phyloP scores from a whole-genome alignment of 306 rosid species.

The Ormosia semicastrata region DNA sequence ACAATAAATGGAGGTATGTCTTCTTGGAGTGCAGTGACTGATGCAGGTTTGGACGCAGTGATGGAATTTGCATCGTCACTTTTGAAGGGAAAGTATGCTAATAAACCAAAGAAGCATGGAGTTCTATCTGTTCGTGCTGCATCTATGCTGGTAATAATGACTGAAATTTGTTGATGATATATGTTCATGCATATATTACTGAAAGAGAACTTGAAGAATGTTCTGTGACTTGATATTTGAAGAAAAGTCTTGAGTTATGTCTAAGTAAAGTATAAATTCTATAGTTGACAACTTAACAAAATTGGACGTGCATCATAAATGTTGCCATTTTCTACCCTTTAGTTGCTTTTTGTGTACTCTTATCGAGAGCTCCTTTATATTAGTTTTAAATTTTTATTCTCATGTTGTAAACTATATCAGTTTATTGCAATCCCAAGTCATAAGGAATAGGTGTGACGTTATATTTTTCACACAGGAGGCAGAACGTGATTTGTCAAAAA shows the following conservation, averaged over 20 bases:
- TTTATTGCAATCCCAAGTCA: constrained; percentile 17
- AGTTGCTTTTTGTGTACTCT: background rate
- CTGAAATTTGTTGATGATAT: background rate
- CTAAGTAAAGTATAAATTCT: background rate
- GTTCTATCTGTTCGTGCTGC: constrained; percentile 86
- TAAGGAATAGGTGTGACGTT: constrained; percentile 15
- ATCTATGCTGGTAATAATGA: constrained; percentile 79
- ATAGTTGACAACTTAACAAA: constrained; percentile 10
- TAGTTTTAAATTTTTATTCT: background rate
- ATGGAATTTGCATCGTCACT: constrained; percentile 64
- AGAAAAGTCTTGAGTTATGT: constrained; percentile 10
- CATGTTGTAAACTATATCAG: background rate
- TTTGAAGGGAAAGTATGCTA: constrained; percentile 57
- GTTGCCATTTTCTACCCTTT: constrained; percentile 6
- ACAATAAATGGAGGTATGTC: constrained; percentile 28
- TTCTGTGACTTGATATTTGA: background rate
- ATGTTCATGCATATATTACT: background rate
- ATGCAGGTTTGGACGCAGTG: constrained; percentile 64
- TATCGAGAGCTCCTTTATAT: background rate
- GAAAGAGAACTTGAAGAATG: background rate
- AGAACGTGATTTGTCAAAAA: constrained; percentile 86
- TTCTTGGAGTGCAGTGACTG: constrained; percentile 54
- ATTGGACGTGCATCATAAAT: background rate
- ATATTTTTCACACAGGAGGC: constrained; percentile 59
- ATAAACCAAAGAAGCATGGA: constrained; percentile 66